A percentile compares a stretch with the other conserved stretches of the same genome.
These are phyloP conservation scores for Boletus eberwhitei DNA, from an alignment of 768 basidiomycete genomes.

Conservation along the genomic window DNA sequence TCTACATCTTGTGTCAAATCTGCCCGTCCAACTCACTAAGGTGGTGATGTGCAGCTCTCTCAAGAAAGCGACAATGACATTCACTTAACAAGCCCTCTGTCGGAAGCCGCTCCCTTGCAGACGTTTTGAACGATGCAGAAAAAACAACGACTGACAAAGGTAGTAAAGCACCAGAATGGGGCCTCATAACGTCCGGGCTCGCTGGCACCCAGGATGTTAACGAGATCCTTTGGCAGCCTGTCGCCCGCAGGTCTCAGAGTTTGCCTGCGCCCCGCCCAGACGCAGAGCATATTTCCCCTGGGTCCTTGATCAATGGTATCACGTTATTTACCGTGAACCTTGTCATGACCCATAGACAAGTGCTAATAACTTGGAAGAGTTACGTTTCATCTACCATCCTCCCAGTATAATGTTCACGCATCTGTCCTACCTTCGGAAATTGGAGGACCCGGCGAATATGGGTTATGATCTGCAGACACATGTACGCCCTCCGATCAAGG, in stretches of 20 bases:
- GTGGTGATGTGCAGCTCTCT: too few relatives aligned
- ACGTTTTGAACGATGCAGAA: conserved; percentile 17
- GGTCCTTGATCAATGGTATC: too few relatives aligned
- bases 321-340: too few relatives aligned
- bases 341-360: too few relatives aligned
- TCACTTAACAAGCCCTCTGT: conserved; percentile 28
- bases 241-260: conserved; percentile 22
- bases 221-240: conserved; percentile 6
- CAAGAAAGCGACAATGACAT: conserved; percentile 40
- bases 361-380: too few relatives aligned
- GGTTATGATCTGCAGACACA: conserved; percentile 24
- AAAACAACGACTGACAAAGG: conserved; percentile 6
- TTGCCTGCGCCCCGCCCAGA: too few relatives aligned
- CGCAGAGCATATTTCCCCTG: too few relatives aligned
- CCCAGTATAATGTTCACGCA: conserved; percentile 35
- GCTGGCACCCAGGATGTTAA: conserved; percentile 19
- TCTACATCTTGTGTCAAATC: conserved; percentile 1
- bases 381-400: conserved; percentile 34
- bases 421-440: conserved; percentile 18
- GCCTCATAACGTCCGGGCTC: conserved; percentile 33
- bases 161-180: conserved; percentile 20
- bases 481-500: conserved; percentile 28
- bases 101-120: conserved; percentile 11
- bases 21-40: neutral
- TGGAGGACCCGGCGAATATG: conserved; percentile 23